phyloP scores from a whole-genome alignment of 192 early-diverging fungal genomes.

The Coemansia sp. region DNA sequence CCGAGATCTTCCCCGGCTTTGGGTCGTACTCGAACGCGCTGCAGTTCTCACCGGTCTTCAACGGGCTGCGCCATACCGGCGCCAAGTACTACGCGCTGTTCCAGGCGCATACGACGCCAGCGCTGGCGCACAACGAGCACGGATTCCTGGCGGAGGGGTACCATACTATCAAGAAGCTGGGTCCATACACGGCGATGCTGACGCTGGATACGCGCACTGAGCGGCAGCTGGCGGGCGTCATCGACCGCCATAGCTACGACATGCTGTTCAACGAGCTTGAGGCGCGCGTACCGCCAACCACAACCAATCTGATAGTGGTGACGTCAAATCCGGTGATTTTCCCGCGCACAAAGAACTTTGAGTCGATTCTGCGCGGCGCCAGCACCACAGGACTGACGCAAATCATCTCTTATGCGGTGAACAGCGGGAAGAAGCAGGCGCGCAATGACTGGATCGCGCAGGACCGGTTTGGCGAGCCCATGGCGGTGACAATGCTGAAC shows the following conservation, averaged over 20 bases:
- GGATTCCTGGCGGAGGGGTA: conserved; percentile 56
- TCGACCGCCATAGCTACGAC: conserved; percentile 64
- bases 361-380: conserved; percentile 62
- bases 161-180: conserved; percentile 65
- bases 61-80: conserved; percentile 67
- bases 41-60: conserved; percentile 64
- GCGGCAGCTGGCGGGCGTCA: conserved; percentile 63
- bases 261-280: conserved; percentile 58
- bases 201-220: conserved; percentile 73
- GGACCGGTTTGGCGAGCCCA: conserved; percentile 70
- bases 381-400: conserved; percentile 49
- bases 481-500: conserved; percentile 72
- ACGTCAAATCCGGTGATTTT: conserved; percentile 71
- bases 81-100: conserved; percentile 76
- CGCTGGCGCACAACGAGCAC: conserved; percentile 60
- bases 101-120: conserved; percentile 74
- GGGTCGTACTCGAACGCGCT: conserved; percentile 71
- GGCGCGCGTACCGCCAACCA: conserved; percentile 53
- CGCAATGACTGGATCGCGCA: conserved; percentile 54
- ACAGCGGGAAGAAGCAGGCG: conserved; percentile 18
- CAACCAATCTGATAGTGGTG: conserved; percentile 69
- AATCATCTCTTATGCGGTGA: conserved; percentile 47
- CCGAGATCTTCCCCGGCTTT: conserved; percentile 75
- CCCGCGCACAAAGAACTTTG: conserved; percentile 68
- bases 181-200: conserved; percentile 66